These are phyloP conservation scores for Typha latifolia DNA, from an alignment of 176 grass and related monocot species.

Conservation along the genomic window DNA sequence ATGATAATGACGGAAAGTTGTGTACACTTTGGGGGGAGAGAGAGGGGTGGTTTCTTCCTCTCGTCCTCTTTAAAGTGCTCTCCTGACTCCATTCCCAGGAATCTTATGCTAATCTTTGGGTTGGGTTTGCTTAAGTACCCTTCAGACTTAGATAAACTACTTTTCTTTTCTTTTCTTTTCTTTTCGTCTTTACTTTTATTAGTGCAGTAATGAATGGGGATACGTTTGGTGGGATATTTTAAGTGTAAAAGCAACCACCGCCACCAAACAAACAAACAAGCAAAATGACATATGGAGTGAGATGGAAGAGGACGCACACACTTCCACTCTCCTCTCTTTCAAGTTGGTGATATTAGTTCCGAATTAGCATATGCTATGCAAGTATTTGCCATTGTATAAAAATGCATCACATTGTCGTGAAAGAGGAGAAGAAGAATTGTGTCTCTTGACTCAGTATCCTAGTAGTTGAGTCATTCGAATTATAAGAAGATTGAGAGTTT, in stretches of 20 bases:
- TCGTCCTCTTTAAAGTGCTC: neutral
- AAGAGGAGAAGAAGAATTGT: no score
- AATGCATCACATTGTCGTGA: no score
- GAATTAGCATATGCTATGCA: no score
- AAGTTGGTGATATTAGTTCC: no score
- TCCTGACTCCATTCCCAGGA: neutral
- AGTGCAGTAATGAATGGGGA: no score
- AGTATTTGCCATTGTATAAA: no score
- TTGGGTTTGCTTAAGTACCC: neutral
- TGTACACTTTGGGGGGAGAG: neutral
- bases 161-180: no score
- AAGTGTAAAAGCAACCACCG: neutral
- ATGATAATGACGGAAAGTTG: slow-evolving; percentile 26
- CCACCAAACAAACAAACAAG: neutral
- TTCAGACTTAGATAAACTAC: no score
- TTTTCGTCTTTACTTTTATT: no score
- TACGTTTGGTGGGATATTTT: neutral
- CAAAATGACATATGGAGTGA: neutral
- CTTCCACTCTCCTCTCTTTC: neutral
- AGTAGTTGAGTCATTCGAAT: no score
- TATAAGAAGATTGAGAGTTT: no score
- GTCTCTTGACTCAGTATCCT: no score
- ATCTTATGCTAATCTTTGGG: neutral
- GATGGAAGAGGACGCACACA: neutral
- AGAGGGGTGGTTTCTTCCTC: neutral